Conservation (phyloP, 371 early-diverging fungal species). For the Choanephora cucurbitarum region DNA sequence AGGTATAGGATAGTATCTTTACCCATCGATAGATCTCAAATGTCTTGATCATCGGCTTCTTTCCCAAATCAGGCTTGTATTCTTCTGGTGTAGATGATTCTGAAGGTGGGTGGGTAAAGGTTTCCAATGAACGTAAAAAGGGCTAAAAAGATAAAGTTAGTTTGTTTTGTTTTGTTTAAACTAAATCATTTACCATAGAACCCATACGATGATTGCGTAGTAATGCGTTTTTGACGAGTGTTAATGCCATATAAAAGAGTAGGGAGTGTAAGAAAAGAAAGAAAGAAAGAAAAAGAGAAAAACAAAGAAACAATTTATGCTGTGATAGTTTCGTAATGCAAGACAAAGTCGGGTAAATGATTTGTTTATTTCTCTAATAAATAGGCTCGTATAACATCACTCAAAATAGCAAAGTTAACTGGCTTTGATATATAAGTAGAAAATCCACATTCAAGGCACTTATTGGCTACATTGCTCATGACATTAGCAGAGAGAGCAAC, state of each 20-base stretch:
- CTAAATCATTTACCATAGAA: background rate
- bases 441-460: slow-evolving; percentile 58
- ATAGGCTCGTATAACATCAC: slow-evolving; percentile 60
- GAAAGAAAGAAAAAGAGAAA: slow-evolving; percentile 2
- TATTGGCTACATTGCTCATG: slow-evolving; percentile 62
- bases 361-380: slow-evolving; percentile 20
- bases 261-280: background rate
- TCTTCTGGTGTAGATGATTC: slow-evolving; percentile 11
- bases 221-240: background rate
- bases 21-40: slow-evolving; percentile 89
- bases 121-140: slow-evolving; percentile 11
- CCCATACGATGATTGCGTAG: background rate
- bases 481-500: slow-evolving; percentile 69
- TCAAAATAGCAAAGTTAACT: slow-evolving; percentile 63
- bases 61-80: slow-evolving; percentile 20
- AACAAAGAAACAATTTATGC: background rate
- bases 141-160: slow-evolving; percentile 4
- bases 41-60: slow-evolving; percentile 65
- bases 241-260: slow-evolving; percentile 4
- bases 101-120: background rate
- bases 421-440: slow-evolving; percentile 67
- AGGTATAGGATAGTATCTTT: no score
- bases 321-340: background rate
- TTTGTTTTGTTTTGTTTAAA: background rate
- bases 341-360: background rate